Base-by-base conservation (phyloP, 2,329 filamentous ascomycete species). In the Aspergillus arachidicola region DNA sequence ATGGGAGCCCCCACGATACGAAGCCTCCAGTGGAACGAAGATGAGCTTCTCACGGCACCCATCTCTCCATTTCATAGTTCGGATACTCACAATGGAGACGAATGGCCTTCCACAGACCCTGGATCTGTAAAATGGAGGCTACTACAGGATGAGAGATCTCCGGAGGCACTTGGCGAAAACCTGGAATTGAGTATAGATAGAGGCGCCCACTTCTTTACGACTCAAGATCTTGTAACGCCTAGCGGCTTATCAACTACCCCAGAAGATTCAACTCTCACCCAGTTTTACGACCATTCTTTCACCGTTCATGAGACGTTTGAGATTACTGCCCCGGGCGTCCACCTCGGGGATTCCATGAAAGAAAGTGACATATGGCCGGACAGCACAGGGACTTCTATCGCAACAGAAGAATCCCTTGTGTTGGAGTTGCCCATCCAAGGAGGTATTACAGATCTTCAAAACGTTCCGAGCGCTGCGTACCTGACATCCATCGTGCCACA, bases 281-380 rank as follows among this genome's bases (percentile, higher is more conserved):
- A 89, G 61, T 96, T 95, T 75, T 91, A 92, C 70, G 87, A 95
- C 66, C 87, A 94, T 71, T 95, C 92, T 0, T 84, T 96, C 56
- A 86, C 88, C 2, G 79, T 90, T 16, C 87, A 96, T 73, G 84
- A 91, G 66, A 85, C 87, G 16, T 73, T 70, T 6, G 71, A 72
- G 51, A 64, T 74, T 12, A 71, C 70, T 43, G 48, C 64, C 9
- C 71, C 75, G 21, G 69, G 66, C 9, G 36, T 64, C 23, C 59
- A 58, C n/a, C 57, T 68, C 2, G 67, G 63, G 38, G 66, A 70
- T 28, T 69, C 69, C 12, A 66, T 67, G 7, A 67, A 73, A 58
- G 73, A 75, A 21, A 77, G 70, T 50, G 69, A 60, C 19, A 43
- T 67, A 45, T 68, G 57, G 58, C 63, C 58, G 11, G 69, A 70